Evolutionary conservation across 495 filamentous ascomycete genomes (phyloP).

Genomic region (Hypoxylon intermedium): DNA sequence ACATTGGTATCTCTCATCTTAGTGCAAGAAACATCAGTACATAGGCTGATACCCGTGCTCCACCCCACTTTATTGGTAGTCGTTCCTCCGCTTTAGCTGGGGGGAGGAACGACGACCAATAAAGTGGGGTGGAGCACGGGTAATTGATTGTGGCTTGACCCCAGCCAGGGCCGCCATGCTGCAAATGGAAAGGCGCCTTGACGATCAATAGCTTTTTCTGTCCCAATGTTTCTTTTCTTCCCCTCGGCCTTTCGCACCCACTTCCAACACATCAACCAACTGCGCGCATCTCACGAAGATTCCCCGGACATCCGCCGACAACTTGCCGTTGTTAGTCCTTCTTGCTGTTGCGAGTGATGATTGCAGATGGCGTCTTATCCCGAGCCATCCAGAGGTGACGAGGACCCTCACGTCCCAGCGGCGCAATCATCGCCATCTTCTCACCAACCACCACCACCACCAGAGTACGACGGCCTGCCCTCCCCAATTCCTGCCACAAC

Average conservation of each 20-base stretch:
- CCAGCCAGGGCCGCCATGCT: no score
- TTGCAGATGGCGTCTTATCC: constrained; percentile 40
- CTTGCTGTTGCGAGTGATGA: constrained; percentile 9
- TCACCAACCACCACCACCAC: constrained; percentile 15
- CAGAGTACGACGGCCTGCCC: constrained; percentile 29
- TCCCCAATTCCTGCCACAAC: constrained; percentile 35
- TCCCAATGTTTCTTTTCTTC: constrained; percentile 9
- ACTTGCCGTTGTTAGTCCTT: constrained; percentile 39
- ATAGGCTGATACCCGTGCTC: no score
- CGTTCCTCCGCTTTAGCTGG: no score
- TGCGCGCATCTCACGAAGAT: constrained; percentile 44
- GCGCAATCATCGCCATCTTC: constrained; percentile 5
- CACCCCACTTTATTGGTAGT: no score
- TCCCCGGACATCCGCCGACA: constrained; percentile 46
- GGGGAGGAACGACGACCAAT: no score
- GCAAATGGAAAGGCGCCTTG: not conserved
- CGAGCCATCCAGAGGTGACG: constrained; percentile 22
- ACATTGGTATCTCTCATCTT: no score
- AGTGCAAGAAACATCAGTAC: no score
- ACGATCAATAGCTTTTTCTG: constrained; percentile 11
- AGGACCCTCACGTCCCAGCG: not conserved
- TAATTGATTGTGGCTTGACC: no score
- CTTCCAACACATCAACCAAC: constrained; percentile 15
- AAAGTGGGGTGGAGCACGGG: no score
- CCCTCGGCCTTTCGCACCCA: constrained; percentile 7